Conservation (phyloP, 768 basidiomycete species). For the Cystofilobasidium bisporidii region DNA sequence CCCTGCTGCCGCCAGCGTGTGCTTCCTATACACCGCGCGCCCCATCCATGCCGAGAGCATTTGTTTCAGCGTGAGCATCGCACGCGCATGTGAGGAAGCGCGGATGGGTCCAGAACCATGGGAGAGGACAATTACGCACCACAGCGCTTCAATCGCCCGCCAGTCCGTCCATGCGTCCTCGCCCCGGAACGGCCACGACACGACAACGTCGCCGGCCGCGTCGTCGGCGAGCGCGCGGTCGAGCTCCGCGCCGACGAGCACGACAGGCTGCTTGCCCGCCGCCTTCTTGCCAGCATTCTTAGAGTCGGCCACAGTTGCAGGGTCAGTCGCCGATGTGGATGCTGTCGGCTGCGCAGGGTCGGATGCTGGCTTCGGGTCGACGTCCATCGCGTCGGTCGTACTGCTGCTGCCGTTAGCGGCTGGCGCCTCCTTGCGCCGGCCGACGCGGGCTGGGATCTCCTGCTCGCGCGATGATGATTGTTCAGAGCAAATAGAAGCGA, state of each 20-base stretch:
- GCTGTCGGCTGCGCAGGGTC: not conserved
- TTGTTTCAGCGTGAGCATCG: too few species aligned
- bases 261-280: conserved; percentile 33
- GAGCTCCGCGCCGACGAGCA: conserved; percentile 66
- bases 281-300: too few species aligned
- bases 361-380: not conserved
- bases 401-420: too few species aligned
- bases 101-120: too few species aligned
- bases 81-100: too few species aligned
- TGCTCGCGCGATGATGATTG: too few species aligned
- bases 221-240: conserved; percentile 69
- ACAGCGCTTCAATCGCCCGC: conserved; percentile 77
- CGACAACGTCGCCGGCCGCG: conserved; percentile 53
- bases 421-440: conserved; percentile 50
- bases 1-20: conserved; percentile 64
- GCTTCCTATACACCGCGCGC: conserved; percentile 53
- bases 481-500: too few species aligned
- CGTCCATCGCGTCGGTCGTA: conserved; percentile 18
- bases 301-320: too few species aligned
- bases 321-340: not conserved
- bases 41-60: too few species aligned
- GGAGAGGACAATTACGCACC: conserved; percentile 47
- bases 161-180: conserved; percentile 60
- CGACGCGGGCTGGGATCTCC: conserved; percentile 74
- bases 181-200: conserved; percentile 75